phyloP scores from a whole-genome alignment of 2,329 filamentous ascomycete genomes.

The Fusarium liriodendri region DNA sequence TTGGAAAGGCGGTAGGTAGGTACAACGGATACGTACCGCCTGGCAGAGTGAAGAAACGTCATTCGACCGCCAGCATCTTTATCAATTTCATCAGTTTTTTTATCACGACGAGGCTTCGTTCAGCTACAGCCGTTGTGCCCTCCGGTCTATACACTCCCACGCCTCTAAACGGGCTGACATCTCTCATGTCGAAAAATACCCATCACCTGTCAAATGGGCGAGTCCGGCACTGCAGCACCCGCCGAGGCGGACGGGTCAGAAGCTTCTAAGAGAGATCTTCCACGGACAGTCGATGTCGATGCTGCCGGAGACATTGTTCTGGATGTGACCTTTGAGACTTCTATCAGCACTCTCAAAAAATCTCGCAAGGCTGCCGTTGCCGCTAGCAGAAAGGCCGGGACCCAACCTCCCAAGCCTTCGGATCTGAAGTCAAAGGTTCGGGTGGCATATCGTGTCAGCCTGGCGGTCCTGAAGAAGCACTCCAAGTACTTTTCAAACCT shows the following conservation, averaged over 20 bases:
- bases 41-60: constrained; percentile 16
- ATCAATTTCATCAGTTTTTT: constrained; percentile 22
- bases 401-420: constrained; percentile 42
- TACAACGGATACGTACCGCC: constrained; percentile 26
- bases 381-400: constrained; percentile 45
- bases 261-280: constrained; percentile 42
- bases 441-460: constrained; percentile 69
- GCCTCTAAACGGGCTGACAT: constrained; percentile 29
- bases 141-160: constrained; percentile 1
- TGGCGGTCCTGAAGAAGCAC: constrained; percentile 65
- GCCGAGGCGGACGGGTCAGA: constrained; percentile 46
- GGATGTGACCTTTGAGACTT: constrained; percentile 73
- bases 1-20: background rate
- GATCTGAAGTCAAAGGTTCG: constrained; percentile 52
- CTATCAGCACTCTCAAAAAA: constrained; percentile 59
- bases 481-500: constrained; percentile 79
- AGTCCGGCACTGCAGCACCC: constrained; percentile 45
- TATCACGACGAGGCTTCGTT: constrained; percentile 14
- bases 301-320: constrained; percentile 73
- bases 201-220: constrained; percentile 44
- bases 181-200: constrained; percentile 40
- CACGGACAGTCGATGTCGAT: constrained; percentile 62
- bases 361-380: constrained; percentile 54
- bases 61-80: constrained; percentile 22
- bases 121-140: constrained; percentile 6